A percentile compares a stretch with the other conserved stretches of the same genome.
phyloP scores from a whole-genome alignment of 306 rosid species.

The Rosa multiflora region DNA sequence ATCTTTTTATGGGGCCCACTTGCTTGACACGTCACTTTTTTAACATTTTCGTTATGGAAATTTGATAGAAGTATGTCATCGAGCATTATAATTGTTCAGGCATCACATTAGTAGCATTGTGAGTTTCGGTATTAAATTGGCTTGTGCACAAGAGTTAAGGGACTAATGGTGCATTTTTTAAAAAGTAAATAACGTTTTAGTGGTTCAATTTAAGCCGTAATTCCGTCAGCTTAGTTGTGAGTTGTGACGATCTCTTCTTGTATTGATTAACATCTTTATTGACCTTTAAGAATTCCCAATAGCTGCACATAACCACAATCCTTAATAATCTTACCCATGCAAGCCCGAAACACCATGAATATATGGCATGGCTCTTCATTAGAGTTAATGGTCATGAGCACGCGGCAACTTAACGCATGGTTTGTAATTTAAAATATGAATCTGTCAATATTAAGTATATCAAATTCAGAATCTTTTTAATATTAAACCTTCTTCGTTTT shows the following conservation, averaged over 20 bases:
- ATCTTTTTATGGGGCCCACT: too few species aligned
- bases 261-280: not conserved
- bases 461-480: not conserved
- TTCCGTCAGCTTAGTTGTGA: not conserved
- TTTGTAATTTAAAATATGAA: not conserved
- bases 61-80: too few species aligned
- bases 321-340: not conserved
- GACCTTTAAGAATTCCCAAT: slow-evolving; percentile 3
- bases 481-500: not conserved
- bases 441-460: not conserved
- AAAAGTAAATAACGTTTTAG: not conserved
- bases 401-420: not conserved
- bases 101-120: too few species aligned
- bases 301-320: not conserved
- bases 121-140: too few species aligned
- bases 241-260: not conserved
- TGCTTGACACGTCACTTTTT: too few species aligned
- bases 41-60: too few species aligned
- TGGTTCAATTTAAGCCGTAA: not conserved
- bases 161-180: too few species aligned
- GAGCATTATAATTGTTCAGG: too few species aligned
- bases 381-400: not conserved
- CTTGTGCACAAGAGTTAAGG: too few species aligned
- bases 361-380: not conserved
- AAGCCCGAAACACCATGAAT: not conserved